Evolutionary conservation across 306 rosid species (phyloP), one percentile per base, ranked within the genome.

Genomic region (Acacia melanoxylon): DNA sequence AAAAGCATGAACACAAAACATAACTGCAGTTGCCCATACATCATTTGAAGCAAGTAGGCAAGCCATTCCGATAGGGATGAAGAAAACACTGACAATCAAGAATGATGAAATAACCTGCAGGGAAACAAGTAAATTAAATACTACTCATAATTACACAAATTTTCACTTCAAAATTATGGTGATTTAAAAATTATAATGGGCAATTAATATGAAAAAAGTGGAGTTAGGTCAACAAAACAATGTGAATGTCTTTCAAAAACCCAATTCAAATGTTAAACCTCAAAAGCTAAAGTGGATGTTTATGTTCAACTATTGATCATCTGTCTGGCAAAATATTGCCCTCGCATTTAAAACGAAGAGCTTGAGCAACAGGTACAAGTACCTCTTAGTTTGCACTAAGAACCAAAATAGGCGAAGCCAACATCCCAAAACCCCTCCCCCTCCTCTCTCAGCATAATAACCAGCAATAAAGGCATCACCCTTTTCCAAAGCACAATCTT

Each of bases 41-140:
- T 95, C 91, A 78, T 86, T 89, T 71, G 99, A 95, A 63, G 99
- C 98, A 82, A 87, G 65, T 41, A 95, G 85, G 56, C 98, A 88
- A 76, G 84, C 97, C 85, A 95, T 91, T 85, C 99, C 99, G 56
- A 95, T 91, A 75, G 98, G 98, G 72, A 95, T 82, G 83, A 95
- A 93, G 85, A 93, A 83, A 54, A 90, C 27, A 82, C 89, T 91
- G 76, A 95, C 90, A 69, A 95, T 89, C 92, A 95, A 66, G 90
- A 95, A 95, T 24, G 93, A 92, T 27, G 98, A 93, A 84, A 95
- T 91, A 79, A 95, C 99, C 99, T 95, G 90, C 87, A 74, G 24
- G 74, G 17, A 63, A 81, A 75, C n/a, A 73, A 16, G n/a, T 41
- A 41, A 51, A 49, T 73, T 54, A 29, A 17, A 86, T 66, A 61